These are phyloP conservation scores for Oemleria cerasiformis DNA, from an alignment of 306 rosid genomes.

Conservation along the genomic window DNA sequence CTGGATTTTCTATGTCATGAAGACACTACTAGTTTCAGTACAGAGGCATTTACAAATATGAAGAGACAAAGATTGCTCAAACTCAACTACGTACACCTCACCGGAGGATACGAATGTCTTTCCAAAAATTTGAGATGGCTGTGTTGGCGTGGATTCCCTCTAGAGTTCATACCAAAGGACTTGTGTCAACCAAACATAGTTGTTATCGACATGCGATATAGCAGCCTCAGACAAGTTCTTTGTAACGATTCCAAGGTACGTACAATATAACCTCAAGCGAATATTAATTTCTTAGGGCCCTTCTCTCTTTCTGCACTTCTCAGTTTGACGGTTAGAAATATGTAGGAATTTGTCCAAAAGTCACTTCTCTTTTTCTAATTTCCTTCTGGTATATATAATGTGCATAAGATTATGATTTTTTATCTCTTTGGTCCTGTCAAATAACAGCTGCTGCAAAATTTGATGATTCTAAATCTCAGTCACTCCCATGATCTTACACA, in stretches of 20 bases:
- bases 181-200: conserved; percentile 17
- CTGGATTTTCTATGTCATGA: background rate
- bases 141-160: too few species aligned
- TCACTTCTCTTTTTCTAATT: background rate
- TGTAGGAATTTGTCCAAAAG: too few species aligned
- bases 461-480: conserved; percentile 42
- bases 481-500: conserved; percentile 28
- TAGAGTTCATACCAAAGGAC: background rate
- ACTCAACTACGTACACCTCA: too few species aligned
- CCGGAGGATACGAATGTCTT: conserved; percentile 21
- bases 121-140: conserved; percentile 12
- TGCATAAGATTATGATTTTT: too few species aligned
- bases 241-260: too few species aligned
- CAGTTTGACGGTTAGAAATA: too few species aligned
- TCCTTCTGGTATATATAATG: too few species aligned
- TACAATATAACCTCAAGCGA: conserved; percentile 14
- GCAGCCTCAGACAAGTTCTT: conserved; percentile 25
- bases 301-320: too few species aligned
- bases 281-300: too few species aligned
- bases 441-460: conserved; percentile 9
- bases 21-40: background rate
- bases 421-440: background rate
- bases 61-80: conserved; percentile 33
- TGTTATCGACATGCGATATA: conserved; percentile 29
- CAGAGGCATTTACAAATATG: conserved; percentile 34